Percentiles rank a stretch among this genome's conserved stretches.
Conservation (phyloP, 768 basidiomycete species). For the Tephrocybe sp. region DNA sequence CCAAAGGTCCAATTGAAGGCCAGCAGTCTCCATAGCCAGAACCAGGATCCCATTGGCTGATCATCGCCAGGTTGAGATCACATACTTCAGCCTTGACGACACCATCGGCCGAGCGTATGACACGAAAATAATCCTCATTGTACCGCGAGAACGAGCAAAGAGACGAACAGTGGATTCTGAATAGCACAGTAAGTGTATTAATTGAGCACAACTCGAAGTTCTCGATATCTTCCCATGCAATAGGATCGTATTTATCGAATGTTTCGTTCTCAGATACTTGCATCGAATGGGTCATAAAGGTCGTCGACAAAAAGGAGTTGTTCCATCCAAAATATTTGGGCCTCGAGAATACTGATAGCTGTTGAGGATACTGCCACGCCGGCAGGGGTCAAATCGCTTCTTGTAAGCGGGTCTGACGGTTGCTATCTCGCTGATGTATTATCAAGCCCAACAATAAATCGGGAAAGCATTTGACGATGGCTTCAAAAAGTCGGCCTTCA, state of each 20-base stretch:
- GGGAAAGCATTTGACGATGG: not conserved
- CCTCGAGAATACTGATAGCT: not conserved
- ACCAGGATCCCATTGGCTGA: too few species aligned
- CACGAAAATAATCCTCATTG: not conserved
- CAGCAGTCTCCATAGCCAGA: too few species aligned
- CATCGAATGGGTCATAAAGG: not conserved
- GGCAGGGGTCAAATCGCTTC: not conserved
- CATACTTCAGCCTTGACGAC: not conserved
- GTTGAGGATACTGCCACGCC: slow-evolving; percentile 2
- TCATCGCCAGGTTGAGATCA: too few species aligned
- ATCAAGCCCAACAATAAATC: not conserved
- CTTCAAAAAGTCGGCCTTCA: not conserved
- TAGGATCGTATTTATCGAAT: not conserved
- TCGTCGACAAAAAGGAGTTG: not conserved
- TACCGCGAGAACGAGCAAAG: not conserved
- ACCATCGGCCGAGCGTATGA: not conserved
- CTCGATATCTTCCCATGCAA: not conserved
- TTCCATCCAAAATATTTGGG: slow-evolving; percentile 4
- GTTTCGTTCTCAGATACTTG: not conserved
- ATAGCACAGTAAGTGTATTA: not conserved
- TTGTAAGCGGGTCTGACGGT: not conserved
- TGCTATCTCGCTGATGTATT: not conserved
- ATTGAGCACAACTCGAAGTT: not conserved
- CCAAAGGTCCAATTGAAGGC: too few species aligned
- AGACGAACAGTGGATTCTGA: slow-evolving; percentile 1